These are phyloP conservation scores for Penicillium argentinense DNA, from an alignment of 495 filamentous ascomycete species.

Conservation along the genomic window DNA sequence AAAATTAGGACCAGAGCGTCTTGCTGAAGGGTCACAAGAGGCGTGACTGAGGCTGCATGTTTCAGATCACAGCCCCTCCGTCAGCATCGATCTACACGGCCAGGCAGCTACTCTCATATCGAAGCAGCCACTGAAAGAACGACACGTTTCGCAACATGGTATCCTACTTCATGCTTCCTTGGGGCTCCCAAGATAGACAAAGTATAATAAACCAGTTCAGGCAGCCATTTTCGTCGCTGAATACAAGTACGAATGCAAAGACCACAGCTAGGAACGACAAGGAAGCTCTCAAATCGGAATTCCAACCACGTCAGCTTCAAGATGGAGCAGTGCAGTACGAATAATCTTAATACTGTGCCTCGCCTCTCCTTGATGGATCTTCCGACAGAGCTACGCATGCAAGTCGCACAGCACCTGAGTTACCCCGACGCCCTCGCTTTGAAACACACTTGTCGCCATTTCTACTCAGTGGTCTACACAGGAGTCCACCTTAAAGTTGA, in stretches of 20 bases:
- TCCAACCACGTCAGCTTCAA: not conserved
- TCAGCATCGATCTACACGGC: not conserved
- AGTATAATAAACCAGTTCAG: not conserved
- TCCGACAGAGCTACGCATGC: slow-evolving; percentile 64
- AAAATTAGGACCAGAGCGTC: too few species aligned
- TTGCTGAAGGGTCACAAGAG: too few species aligned
- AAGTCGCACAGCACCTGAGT: slow-evolving; percentile 79
- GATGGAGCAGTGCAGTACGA: not conserved
- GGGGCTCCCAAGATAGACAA: too few species aligned
- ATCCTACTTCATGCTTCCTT: not conserved
- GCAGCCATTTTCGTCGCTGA: not conserved
- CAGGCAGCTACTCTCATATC: not conserved
- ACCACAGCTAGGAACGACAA: too few species aligned
- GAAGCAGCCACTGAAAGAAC: not conserved
- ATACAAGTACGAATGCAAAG: not conserved
- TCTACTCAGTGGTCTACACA: slow-evolving; percentile 64
- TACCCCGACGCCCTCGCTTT: slow-evolving; percentile 70
- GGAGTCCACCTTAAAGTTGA: slow-evolving; percentile 64
- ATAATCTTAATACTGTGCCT: not conserved
- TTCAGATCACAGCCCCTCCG: not conserved
- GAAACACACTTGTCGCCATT: slow-evolving; percentile 63
- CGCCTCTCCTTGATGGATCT: slow-evolving; percentile 31
- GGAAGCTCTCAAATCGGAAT: too few species aligned
- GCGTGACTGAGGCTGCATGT: slow-evolving; percentile 4
- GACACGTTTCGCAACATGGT: not conserved